Base-by-base conservation (phyloP, 805 yeast genomes). In the Candida sakaeoensis region DNA sequence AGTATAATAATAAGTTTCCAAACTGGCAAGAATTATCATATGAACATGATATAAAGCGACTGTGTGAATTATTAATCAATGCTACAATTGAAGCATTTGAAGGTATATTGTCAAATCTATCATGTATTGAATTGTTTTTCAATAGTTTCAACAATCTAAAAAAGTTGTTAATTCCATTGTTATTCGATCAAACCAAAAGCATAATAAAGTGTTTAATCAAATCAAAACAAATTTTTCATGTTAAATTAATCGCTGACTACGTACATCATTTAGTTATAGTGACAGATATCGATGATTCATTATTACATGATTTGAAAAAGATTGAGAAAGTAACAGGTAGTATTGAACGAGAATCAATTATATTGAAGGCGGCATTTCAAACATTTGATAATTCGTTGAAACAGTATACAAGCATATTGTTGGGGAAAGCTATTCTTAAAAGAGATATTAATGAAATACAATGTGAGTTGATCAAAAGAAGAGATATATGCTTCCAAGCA, bases 361-460 rank as follows among this genome's bases (percentile, higher is more conserved):
- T 65, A 8, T 49, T 67, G 13, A 54, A 49, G 14, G 51, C 58
- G 15, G 56, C 60, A 9, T 63, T 60, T 37, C 33, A 41, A 26
- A 53, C 67, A 2, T 58, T 65, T 40, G 64, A 68, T 44, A 58
- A 61, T 3, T 55, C 63, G 14, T 48, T 68, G 33, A 58, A 52
- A 35, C 65, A 58, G 42, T 68, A 68, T 45, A 63, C 73, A 23
- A 53, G 50, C 32, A 50, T 65, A 5, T 55, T 68, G 9, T 47
- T 68, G 21, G 74, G 73, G 4, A 63, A 53, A 44, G 71, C 71
- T 14, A 67, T 68, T 17, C 49, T 68, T 36, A 66, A 65, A 48
- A 46, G 61, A 36, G 63, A 60, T 5, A 50, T 68, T 23, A 43
- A 43, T 16, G 46, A 37, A 2, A 24, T 30, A 6, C 61, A 60